phyloP scores from a whole-genome alignment of 2,329 filamentous ascomycete species.

The Cylindrodendrum hubeiense region DNA sequence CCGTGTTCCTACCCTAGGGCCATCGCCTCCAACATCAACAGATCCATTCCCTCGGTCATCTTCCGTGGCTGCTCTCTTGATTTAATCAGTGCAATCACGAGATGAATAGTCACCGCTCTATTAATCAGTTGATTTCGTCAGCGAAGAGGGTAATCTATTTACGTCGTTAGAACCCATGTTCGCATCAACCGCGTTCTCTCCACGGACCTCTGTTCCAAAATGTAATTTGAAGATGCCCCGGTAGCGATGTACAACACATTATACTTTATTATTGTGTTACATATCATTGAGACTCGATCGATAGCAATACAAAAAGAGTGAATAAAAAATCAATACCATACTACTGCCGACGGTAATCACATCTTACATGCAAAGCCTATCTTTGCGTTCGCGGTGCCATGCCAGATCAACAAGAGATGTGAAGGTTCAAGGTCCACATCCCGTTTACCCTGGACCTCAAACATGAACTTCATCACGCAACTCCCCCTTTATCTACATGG shows the following conservation, averaged over 20 bases:
- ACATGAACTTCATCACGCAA: not conserved
- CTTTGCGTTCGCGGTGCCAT: not conserved
- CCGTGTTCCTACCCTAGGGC: not conserved
- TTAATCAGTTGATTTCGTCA: not conserved
- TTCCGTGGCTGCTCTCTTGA: not conserved
- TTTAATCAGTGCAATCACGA: not conserved
- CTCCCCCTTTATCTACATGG: not conserved
- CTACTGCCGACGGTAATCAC: not conserved
- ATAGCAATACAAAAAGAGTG: too few relatives aligned
- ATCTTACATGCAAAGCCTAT: not conserved
- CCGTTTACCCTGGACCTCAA: not conserved
- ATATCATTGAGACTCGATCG: too few relatives aligned
- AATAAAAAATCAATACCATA: too few relatives aligned
- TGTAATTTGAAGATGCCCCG: not conserved
- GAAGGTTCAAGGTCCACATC: not conserved
- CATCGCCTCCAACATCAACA: not conserved
- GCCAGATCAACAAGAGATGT: not conserved
- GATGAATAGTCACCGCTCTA: not conserved
- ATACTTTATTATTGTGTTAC: too few relatives aligned
- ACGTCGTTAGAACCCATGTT: not conserved
- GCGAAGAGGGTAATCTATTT: not conserved
- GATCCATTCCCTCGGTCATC: not conserved
- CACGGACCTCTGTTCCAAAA: not conserved
- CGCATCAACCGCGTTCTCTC: not conserved
- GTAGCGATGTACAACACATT: not conserved